Evolutionary conservation across 78 protist genomes (phyloP).

Genomic region (Dictyostelium capitatum): DNA sequence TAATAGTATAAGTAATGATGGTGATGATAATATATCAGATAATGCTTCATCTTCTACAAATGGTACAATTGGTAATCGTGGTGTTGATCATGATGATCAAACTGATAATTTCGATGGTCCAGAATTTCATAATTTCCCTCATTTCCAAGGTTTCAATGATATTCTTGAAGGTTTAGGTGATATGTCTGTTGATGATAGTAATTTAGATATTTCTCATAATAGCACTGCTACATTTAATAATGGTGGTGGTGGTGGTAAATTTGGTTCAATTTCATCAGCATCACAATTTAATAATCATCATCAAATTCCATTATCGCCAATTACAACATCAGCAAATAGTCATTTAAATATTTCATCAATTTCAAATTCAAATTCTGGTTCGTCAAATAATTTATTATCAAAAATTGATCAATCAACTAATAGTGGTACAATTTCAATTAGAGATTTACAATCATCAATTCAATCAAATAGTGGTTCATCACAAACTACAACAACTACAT

Average conservation of each 20-base stretch:
- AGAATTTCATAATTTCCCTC: conserved; percentile 77
- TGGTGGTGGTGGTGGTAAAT: not conserved
- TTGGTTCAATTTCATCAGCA: not conserved
- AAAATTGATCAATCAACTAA: not conserved
- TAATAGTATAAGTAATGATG: not conserved
- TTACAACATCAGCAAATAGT: not conserved
- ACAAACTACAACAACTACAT: not conserved
- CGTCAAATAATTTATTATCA: conserved; percentile 24
- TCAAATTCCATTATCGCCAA: conserved; percentile 1
- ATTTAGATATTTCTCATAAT: not conserved
- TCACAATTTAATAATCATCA: conserved; percentile 2
- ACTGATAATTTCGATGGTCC: conserved; percentile 53
- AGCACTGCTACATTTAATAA: not conserved
- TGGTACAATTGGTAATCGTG: conserved; percentile 15
- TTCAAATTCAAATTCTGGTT: not conserved
- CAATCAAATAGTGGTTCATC: not conserved
- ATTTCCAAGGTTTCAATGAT: conserved; percentile 82
- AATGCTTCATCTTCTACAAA: not conserved
- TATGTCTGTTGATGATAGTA: conserved; percentile 40
- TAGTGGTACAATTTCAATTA: conserved; percentile 18
- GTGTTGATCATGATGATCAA: not conserved
- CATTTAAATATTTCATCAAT: not conserved
- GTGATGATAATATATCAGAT: conserved; percentile 12
- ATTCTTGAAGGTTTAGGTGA: conserved; percentile 79
- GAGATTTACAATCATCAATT: not conserved